phyloP scores from a whole-genome alignment of 495 filamentous ascomycete species.

The Penicillium verhagenii region DNA sequence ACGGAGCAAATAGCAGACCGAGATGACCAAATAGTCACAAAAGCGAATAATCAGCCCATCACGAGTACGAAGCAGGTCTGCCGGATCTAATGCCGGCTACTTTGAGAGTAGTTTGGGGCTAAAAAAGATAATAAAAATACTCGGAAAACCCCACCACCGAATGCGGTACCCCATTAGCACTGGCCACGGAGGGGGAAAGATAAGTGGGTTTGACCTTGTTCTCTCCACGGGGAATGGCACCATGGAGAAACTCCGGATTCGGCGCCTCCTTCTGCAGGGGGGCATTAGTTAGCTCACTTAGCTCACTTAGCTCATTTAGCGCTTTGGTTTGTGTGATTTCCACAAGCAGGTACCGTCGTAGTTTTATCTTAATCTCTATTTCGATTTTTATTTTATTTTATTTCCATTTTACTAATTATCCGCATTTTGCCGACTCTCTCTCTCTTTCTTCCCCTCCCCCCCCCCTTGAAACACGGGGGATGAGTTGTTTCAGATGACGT shows the following conservation, averaged over 20 bases:
- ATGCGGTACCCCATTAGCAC: neutral
- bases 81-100: neutral
- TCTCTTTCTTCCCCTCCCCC: neutral
- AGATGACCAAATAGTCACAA: neutral
- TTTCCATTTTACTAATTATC: no score
- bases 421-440: slow-evolving; percentile 23
- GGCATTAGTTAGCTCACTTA: neutral
- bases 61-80: no score
- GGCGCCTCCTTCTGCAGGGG: slow-evolving; percentile 17
- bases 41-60: neutral
- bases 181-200: no score
- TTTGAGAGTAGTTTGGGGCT: neutral
- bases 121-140: neutral
- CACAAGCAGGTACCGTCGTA: slow-evolving; percentile 17
- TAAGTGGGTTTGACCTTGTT: slow-evolving; percentile 5
- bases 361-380: no score
- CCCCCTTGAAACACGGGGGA: no score
- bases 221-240: slow-evolving; percentile 17
- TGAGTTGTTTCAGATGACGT: neutral
- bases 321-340: neutral
- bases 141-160: neutral
- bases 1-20: neutral
- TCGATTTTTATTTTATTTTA: no score
- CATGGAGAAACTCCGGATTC: slow-evolving; percentile 23
- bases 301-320: no score